These are phyloP conservation scores for Raphanus sativus DNA, from an alignment of 345 rosid species.

Conservation along the genomic window DNA sequence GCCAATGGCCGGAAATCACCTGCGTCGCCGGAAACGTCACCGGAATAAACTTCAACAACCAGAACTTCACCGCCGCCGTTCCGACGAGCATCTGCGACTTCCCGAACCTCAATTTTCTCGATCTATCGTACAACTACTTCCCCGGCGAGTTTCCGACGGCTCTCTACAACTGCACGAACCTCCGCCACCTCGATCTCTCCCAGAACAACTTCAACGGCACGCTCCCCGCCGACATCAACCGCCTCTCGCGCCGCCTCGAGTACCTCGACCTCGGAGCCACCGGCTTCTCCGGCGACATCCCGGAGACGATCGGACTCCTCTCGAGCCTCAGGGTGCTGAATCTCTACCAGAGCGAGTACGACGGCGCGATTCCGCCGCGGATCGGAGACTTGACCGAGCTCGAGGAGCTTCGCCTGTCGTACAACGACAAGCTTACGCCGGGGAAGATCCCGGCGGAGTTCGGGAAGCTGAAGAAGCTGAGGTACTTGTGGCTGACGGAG, in stretches of 20 bases:
- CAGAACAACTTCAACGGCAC: constrained; percentile 64
- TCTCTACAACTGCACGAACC: constrained; percentile 64
- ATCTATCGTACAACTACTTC: constrained; percentile 51
- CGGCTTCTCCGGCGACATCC: background rate
- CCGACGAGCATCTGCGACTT: constrained; percentile 68
- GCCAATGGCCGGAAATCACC: constrained; percentile 57
- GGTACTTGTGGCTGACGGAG: background rate
- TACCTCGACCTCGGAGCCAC: background rate
- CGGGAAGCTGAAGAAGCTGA: background rate
- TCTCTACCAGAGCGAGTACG: background rate
- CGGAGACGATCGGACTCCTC: background rate
- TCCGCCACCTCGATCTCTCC: constrained; percentile 57
- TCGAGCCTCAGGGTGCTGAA: background rate
- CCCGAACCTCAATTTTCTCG: constrained; percentile 47
- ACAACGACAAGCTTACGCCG: background rate
- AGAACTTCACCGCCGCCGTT: constrained; percentile 45
- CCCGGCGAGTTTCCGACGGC: constrained; percentile 61
- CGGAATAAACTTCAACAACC: constrained; percentile 32
- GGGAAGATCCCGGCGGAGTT: background rate
- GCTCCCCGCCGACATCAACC: constrained; percentile 58
- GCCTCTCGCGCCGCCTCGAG: background rate
- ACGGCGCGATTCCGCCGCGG: background rate
- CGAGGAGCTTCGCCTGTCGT: background rate
- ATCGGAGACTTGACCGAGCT: background rate
- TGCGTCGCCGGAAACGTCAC: constrained; percentile 54